Evolutionary conservation across 345 rosid species (phyloP).

Genomic region (Camelina neglecta): DNA sequence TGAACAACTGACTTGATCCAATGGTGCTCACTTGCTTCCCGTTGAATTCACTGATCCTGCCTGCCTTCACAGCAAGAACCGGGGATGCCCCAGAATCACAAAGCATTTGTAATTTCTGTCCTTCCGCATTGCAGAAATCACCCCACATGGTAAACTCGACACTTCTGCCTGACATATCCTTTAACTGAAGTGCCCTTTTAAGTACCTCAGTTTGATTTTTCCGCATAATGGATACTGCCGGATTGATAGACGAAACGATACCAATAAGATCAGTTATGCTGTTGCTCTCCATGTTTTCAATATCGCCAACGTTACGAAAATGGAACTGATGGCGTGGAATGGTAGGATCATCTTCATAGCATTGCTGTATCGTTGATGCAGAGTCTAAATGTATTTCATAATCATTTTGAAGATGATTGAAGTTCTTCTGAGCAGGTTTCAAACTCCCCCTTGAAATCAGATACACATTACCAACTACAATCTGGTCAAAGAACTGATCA

Average conservation of each 20-base stretch:
- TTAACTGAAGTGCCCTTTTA: constrained; percentile 79
- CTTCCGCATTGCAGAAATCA: constrained; percentile 70
- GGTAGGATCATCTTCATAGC: constrained; percentile 70
- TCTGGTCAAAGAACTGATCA: constrained; percentile 75
- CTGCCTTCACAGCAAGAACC: constrained; percentile 77
- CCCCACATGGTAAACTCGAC: constrained; percentile 97
- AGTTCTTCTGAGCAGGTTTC: constrained; percentile 82
- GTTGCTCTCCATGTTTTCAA: constrained; percentile 78
- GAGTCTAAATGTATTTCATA: constrained; percentile 70
- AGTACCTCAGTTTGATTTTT: constrained; percentile 79
- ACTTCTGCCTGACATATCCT: constrained; percentile 82
- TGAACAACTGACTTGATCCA: constrained; percentile 67
- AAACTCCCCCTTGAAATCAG: constrained; percentile 77
- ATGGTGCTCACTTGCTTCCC: constrained; percentile 86
- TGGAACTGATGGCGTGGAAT: constrained; percentile 78
- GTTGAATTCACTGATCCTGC: constrained; percentile 75
- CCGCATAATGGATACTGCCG: constrained; percentile 64
- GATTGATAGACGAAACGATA: constrained; percentile 64
- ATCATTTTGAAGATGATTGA: constrained; percentile 86
- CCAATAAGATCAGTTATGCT: constrained; percentile 71
- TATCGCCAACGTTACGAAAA: constrained; percentile 67
- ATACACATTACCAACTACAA: constrained; percentile 81
- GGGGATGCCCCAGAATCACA: constrained; percentile 85
- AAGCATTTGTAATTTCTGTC: constrained; percentile 68
- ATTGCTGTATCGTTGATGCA: constrained; percentile 66